Evolutionary conservation across 331 rosid genomes (phyloP).

Genomic region (Dryas integrifolia): DNA sequence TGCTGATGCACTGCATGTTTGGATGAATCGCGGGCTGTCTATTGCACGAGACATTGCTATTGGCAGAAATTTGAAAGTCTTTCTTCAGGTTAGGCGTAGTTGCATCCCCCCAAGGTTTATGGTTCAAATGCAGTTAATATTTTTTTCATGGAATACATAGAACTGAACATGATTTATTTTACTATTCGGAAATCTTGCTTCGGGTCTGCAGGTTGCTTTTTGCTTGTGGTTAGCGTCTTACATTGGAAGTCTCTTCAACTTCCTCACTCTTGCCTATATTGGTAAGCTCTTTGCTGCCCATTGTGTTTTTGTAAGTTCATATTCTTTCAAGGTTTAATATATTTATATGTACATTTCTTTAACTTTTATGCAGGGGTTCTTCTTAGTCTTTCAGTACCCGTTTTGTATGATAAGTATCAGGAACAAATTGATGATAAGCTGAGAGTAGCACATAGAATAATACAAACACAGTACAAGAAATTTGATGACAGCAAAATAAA

Average conservation of each 20-base stretch:
- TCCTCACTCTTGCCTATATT: slow-evolving; percentile 61
- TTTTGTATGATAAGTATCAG: slow-evolving; percentile 81
- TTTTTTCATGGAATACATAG: background rate
- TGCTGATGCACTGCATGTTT: slow-evolving; percentile 58
- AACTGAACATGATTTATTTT: background rate
- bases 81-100: slow-evolving; percentile 53
- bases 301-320: background rate
- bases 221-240: slow-evolving; percentile 58
- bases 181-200: background rate
- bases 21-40: slow-evolving; percentile 60
- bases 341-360: slow-evolving; percentile 1
- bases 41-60: slow-evolving; percentile 78
- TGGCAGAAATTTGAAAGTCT: slow-evolving; percentile 62
- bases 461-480: slow-evolving; percentile 54
- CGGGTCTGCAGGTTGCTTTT: slow-evolving; percentile 61
- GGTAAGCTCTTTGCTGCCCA: slow-evolving; percentile 45
- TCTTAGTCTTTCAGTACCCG: slow-evolving; percentile 79
- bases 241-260: slow-evolving; percentile 69
- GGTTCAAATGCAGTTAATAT: background rate
- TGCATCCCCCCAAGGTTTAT: background rate
- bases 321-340: background rate
- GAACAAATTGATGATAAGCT: slow-evolving; percentile 63
- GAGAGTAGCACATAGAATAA: slow-evolving; percentile 36
- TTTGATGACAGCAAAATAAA: slow-evolving; percentile 47
- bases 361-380: slow-evolving; percentile 55